Evolutionary conservation across 2,329 filamentous ascomycete species (phyloP), one percentile per base, ranked within the genome.

Genomic region (Exophiala aquamarina): DNA sequence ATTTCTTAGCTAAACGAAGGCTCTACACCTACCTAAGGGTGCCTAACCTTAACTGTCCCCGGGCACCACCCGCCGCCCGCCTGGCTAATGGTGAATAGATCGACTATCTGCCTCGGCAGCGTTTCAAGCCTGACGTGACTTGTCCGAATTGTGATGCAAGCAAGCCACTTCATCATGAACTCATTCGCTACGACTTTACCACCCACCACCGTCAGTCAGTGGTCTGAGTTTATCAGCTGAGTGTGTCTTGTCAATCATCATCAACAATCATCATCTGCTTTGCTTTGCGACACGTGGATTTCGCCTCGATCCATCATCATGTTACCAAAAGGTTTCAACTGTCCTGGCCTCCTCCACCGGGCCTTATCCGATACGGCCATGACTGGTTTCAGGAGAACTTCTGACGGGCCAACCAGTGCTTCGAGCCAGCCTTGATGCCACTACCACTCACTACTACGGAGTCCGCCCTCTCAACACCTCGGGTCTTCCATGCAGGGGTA

Each of bases 181-280:
- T 15, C 17, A 18, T 34, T 21, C 14, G 15, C 23, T 15, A 34
- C 14, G 32, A n/a, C 32, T 15, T 13, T n/a, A n/a, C n/a, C n/a
- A n/a, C n/a, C n/a, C n/a, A n/a, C n/a, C n/a, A n/a, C n/a, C n/a
- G 28, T 38, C 33, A 35, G 19, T 17, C 15, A 42, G 44, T 51
- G 48, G 48, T 23, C 44, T 54, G 52, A 54, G 41, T 50, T 18
- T 20, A 37, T 54, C 52, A 54, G 44, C 52, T 49, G 52, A 54
- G 41, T 29, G 4, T 7, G 3, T 13, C 28, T 26, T 6, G 9
- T 26, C 13, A 18, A 19, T 18, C 28, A 20, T 20, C 19, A n/a
- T n/a, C n/a, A n/a, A n/a, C n/a, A n/a, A n/a, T n/a, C n/a, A 14
- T 11, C 36, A 21, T 49, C 28, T 34, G 35, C 18, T 26, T 19